phyloP scores from a whole-genome alignment of 78 protist species.

The Polysphondylium violaceum region DNA sequence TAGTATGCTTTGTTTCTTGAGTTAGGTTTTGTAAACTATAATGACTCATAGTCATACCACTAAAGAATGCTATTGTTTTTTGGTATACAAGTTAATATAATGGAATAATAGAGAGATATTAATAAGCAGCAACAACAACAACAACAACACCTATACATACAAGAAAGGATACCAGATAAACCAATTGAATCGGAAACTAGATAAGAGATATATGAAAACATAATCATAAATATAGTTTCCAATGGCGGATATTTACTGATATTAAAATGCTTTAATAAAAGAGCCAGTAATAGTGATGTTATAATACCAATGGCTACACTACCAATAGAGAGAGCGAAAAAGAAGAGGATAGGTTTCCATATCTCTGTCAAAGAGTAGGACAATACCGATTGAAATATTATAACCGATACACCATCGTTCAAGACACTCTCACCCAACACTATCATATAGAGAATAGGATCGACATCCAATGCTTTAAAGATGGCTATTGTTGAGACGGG shows the following conservation, averaged over 20 bases:
- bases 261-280: slow-evolving; percentile 8
- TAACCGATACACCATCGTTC: slow-evolving; percentile 95
- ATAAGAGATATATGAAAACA: slow-evolving; percentile 32
- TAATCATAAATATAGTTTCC: slow-evolving; percentile 13
- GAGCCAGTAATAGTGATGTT: not conserved
- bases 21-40: slow-evolving; percentile 18
- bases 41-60: slow-evolving; percentile 47
- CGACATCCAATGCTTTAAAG: slow-evolving; percentile 84
- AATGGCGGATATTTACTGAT: slow-evolving; percentile 18
- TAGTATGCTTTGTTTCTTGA: slow-evolving; percentile 12
- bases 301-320: slow-evolving; percentile 18
- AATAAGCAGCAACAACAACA: not conserved
- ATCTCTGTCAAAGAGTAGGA: not conserved
- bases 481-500: slow-evolving; percentile 95
- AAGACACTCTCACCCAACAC: slow-evolving; percentile 95
- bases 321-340: slow-evolving; percentile 7
- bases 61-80: slow-evolving; percentile 23
- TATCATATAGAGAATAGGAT: slow-evolving; percentile 87
- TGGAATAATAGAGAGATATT: not conserved
- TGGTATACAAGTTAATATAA: not conserved
- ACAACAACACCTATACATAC: not conserved
- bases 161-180: slow-evolving; percentile 49
- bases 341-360: slow-evolving; percentile 46
- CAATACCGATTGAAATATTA: slow-evolving; percentile 67
- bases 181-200: slow-evolving; percentile 30